Conservation (phyloP, 768 basidiomycete genomes). For the Panaeolus papilionaceus region DNA sequence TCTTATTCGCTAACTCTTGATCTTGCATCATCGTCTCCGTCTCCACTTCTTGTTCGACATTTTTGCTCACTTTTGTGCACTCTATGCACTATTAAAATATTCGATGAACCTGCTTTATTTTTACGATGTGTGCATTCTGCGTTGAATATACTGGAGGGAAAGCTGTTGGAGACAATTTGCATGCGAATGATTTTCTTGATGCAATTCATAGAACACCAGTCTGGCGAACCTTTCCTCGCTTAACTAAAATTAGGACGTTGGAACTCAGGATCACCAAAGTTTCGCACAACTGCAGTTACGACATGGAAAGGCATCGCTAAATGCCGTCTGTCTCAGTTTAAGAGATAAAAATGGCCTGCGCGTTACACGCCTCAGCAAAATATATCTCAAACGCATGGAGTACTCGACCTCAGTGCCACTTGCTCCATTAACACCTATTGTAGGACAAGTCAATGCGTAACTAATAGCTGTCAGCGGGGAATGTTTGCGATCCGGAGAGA, state of each 20-base stretch:
- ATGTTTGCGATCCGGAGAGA: not conserved
- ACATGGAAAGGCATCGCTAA: not conserved
- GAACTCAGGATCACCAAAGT: not conserved
- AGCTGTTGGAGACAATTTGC: slow-evolving; percentile 4
- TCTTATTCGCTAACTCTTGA: not conserved
- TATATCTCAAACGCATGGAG: not conserved
- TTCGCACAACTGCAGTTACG: not conserved
- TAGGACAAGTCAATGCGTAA: not conserved
- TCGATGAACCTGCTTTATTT: not conserved
- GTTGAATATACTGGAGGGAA: not conserved
- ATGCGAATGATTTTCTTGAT: slow-evolving; percentile 3
- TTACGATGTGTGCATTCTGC: not conserved
- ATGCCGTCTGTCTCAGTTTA: not conserved
- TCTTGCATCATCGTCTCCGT: not conserved
- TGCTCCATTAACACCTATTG: not conserved
- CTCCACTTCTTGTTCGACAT: not conserved
- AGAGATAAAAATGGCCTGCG: not conserved
- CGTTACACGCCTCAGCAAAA: not conserved
- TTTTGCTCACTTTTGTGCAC: not conserved
- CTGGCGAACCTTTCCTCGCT: not conserved
- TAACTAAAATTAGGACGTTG: not conserved
- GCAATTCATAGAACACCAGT: not conserved
- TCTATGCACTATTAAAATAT: not conserved
- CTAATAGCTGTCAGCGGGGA: not conserved
- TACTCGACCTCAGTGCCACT: not conserved